Base-by-base conservation (phyloP, 169 alveolate genomes). In the Plasmodium ovale region DNA sequence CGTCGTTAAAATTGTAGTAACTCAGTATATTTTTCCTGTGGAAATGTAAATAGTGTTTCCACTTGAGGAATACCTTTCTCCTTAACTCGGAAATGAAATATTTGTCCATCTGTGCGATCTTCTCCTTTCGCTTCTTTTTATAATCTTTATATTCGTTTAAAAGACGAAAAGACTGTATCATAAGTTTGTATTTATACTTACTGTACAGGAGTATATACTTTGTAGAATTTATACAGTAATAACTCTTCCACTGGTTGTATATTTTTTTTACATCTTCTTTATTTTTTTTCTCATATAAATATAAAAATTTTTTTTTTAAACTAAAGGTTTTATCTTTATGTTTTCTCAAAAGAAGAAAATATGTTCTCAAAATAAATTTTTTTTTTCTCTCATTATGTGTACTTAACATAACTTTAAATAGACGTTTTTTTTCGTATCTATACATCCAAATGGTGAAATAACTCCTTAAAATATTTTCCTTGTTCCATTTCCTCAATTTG, bases 101-200 rank as follows among this genome's bases (percentile, higher is more conserved):
- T 3, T 51, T 29, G 19, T 60, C 51, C 21, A 74, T 42, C 6
- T 25, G 56, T 29, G 12, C 1, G 10, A 12, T 60, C 0, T 33
- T 12, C 3, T 7, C 7, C 49, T 60, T 74, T 39, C 73, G 42
- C 33, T 33, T 59, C 23, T 42, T 74, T 49, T 53, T 74, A 51
- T 74, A 53, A 12, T 37, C 33, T 29, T 35, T 60, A 60, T 74
- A 74, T 9, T 16, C 51, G 16, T 51, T 27, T 19, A 74, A 51
- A 23, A 74, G 31, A 5, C 27, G 6, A 51, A 74, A 74, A 19
- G 44, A 53, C 3, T 67, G 54, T 42, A 74, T 74, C 58, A 74
- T n/a, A n/a, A 74, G 64, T 25, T 74, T 74, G 25, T 74, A 74
- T 16, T 74, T 74, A 60, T 74, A 74, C 42, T 74, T 74, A 12